Percentiles rank a stretch among this genome's conserved stretches.
Evolutionary conservation across 169 alveolate species (phyloP).

Genomic region (Plasmodium berghei): DNA sequence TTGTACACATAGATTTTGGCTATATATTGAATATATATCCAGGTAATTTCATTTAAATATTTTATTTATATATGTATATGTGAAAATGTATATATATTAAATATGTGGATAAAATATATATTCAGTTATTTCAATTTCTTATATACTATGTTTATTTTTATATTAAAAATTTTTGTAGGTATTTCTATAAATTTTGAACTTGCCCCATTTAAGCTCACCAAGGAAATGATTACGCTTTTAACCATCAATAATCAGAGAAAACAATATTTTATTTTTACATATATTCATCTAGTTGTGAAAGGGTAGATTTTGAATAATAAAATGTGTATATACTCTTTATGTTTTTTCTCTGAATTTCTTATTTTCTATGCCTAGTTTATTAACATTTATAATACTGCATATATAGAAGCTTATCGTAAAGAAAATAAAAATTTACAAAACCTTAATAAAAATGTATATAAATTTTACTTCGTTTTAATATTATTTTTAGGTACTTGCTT

Average conservation of each 20-base stretch:
- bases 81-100: neutral
- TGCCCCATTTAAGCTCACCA: constrained; percentile 97
- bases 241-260: constrained; percentile 65
- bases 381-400: too few relatives aligned
- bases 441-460: neutral
- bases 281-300: constrained; percentile 66
- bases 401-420: too few relatives aligned
- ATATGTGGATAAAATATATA: neutral
- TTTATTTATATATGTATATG: neutral
- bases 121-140: neutral
- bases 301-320: constrained; percentile 27
- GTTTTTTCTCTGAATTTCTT: neutral
- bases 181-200: constrained; percentile 93
- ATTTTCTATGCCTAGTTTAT: too few relatives aligned
- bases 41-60: constrained; percentile 84
- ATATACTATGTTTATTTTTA: too few relatives aligned
- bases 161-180: constrained; percentile 9
- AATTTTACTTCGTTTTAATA: constrained; percentile 68
- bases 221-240: constrained; percentile 86
- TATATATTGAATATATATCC: constrained; percentile 96
- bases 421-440: neutral
- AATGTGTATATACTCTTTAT: neutral
- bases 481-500: constrained; percentile 38
- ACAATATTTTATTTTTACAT: constrained; percentile 70
- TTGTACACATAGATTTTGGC: constrained; percentile 97